A percentile compares a stretch with the other conserved stretches of the same genome.
phyloP scores from a whole-genome alignment of 2,329 filamentous ascomycete genomes.

The Fusarium palustre region DNA sequence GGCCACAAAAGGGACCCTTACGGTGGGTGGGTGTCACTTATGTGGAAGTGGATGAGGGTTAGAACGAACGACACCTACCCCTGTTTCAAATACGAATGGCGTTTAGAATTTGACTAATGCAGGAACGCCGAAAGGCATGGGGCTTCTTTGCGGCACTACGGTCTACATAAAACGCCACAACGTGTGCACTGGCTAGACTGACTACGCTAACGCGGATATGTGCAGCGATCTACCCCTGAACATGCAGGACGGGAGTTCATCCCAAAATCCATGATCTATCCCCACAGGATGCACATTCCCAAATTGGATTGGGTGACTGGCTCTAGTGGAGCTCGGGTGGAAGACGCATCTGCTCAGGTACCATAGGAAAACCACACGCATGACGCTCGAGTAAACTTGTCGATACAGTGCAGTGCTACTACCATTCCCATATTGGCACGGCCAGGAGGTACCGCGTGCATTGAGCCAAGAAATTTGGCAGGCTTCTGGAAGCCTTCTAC shows the following conservation, averaged over 20 bases:
- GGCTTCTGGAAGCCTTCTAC: slow-evolving; percentile 50
- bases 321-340: slow-evolving; percentile 33
- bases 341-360: slow-evolving; percentile 16
- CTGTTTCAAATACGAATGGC: slow-evolving; percentile 47
- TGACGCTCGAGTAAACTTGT: slow-evolving; percentile 5
- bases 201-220: slow-evolving; percentile 36
- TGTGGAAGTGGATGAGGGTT: slow-evolving; percentile 29
- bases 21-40: slow-evolving; percentile 22
- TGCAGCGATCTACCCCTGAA: slow-evolving; percentile 39
- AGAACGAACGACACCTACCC: slow-evolving; percentile 39
- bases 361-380: slow-evolving; percentile 18
- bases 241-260: slow-evolving; percentile 46
- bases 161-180: slow-evolving; percentile 43
- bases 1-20: slow-evolving; percentile 9
- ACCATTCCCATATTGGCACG: slow-evolving; percentile 11
- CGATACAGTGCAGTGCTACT: slow-evolving; percentile 32
- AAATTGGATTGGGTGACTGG: slow-evolving; percentile 33
- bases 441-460: slow-evolving; percentile 28
- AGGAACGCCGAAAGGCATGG: slow-evolving; percentile 46
- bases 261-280: slow-evolving; percentile 38
- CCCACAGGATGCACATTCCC: slow-evolving; percentile 36
- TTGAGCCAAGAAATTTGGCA: slow-evolving; percentile 26
- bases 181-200: slow-evolving; percentile 37
- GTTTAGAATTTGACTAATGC: slow-evolving; percentile 48
- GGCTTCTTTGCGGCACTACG: slow-evolving; percentile 42